These are phyloP conservation scores for Aspergillus sp. DNA, from an alignment of 2,329 filamentous ascomycete genomes.

Conservation along the genomic window DNA sequence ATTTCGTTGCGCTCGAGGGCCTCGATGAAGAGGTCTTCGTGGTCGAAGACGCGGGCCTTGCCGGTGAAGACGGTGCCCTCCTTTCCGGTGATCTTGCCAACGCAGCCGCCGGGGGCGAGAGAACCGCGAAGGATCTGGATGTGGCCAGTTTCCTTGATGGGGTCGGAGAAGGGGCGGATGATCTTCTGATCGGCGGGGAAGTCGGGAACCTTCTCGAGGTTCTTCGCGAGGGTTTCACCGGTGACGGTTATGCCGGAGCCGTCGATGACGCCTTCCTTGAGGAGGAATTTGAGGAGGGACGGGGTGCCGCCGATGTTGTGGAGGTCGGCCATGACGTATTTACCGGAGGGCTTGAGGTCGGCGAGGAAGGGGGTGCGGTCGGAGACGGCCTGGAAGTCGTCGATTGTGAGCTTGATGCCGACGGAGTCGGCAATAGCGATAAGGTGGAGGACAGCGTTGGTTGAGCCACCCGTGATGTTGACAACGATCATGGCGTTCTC, in stretches of 20 bases:
- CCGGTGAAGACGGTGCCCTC: slow-evolving; percentile 68
- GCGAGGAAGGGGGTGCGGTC: slow-evolving; percentile 78
- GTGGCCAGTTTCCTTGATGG: slow-evolving; percentile 70
- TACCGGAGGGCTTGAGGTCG: slow-evolving; percentile 75
- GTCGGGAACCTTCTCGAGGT: slow-evolving; percentile 58
- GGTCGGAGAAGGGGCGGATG: slow-evolving; percentile 65
- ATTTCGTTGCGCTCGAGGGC: slow-evolving; percentile 68
- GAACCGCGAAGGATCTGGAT: slow-evolving; percentile 71
- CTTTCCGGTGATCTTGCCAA: slow-evolving; percentile 76
- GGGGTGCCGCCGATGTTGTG: slow-evolving; percentile 59
- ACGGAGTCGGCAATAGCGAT: slow-evolving; percentile 82
- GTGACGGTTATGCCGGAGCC: slow-evolving; percentile 62
- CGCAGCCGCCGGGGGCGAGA: slow-evolving; percentile 67
- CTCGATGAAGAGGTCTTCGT: slow-evolving; percentile 67
- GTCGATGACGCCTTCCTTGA: slow-evolving; percentile 59
- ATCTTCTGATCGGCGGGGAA: slow-evolving; percentile 70
- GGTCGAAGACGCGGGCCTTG: slow-evolving; percentile 69
- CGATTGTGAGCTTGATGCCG: slow-evolving; percentile 77
- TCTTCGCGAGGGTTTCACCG: slow-evolving; percentile 59
- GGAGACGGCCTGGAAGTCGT: slow-evolving; percentile 81
- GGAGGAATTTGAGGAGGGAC: slow-evolving; percentile 57
- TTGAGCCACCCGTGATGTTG: slow-evolving; percentile 80
- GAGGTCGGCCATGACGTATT: slow-evolving; percentile 62
- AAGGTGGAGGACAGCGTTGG: slow-evolving; percentile 80
- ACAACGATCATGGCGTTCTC: slow-evolving; percentile 83